Evolutionary conservation across 805 yeast species (phyloP), one percentile per base, ranked within the genome.

Genomic region (Candida maesae): DNA sequence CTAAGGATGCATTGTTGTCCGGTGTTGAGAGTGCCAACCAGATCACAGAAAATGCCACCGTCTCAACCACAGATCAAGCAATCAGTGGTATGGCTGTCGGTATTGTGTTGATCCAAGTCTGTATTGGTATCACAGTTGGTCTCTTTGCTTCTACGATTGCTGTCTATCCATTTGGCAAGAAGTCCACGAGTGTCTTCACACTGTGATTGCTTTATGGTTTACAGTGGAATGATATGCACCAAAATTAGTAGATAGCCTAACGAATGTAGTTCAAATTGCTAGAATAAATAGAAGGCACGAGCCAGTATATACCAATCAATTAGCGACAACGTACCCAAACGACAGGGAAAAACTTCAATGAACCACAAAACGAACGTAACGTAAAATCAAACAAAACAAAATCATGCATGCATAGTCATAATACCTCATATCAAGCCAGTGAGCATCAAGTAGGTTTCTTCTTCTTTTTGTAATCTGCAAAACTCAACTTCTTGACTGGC

Each of bases 61-160:
- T 44, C 5, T 29, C 53, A 5, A 33, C 51, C 17, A 38, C 59
- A 3, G 34, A 38, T 3, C 42, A 42, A 24, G 53, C 60, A 9
- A 21, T 52, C 7, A 42, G 59, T 7, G 63, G 67, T 38, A 53
- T 67, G 54, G 65, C 80, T 20, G 84, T 86, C 55, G 95, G 95
- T 56, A 71, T 81, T 44, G 78, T 89, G 7, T 90, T 91, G 97
- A 87, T 90, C 28, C 88, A 90, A 58, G 95, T 91, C 15, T 83
- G 95, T 7, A 79, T 91, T 45, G 98, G 97, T 44, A 91, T 91
- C 58, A 84, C 95, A 50, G 96, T 90, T 16, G 98, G 98, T 0
- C 70, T 90, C 36, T 91, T 88, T 65, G 86, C 93, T 2, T 93
- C 97, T 12, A 86, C 97, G 0, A 69, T 90, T 41, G 81, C 84